These are phyloP conservation scores for Chrysosporium queenslandicum DNA, from an alignment of 2,329 filamentous ascomycete genomes.

Conservation along the genomic window DNA sequence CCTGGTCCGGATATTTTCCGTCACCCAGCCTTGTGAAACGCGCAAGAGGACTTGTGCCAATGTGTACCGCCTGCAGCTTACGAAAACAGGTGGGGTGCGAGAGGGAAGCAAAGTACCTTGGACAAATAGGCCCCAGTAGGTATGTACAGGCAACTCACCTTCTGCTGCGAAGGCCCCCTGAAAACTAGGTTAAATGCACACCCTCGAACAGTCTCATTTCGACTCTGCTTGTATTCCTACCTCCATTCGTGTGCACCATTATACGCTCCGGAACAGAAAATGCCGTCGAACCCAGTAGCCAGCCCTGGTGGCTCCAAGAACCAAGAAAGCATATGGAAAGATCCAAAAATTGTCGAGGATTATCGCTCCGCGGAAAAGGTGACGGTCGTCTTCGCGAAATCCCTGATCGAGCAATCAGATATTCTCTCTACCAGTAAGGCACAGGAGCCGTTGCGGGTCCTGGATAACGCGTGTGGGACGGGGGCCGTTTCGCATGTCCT, in stretches of 20 bases:
- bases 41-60: too few relatives aligned
- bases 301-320: neutral
- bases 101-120: too few relatives aligned
- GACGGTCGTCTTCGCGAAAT: slow-evolving; percentile 7
- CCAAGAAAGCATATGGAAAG: slow-evolving; percentile 10
- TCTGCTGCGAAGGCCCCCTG: too few relatives aligned
- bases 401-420: slow-evolving; percentile 10
- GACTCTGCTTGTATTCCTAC: neutral
- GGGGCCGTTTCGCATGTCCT: slow-evolving; percentile 7
- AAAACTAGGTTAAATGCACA: neutral
- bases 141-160: too few relatives aligned
- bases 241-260: neutral
- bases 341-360: slow-evolving; percentile 9
- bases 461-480: slow-evolving; percentile 12
- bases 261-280: neutral
- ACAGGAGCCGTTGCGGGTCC: neutral
- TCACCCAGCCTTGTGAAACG: too few relatives aligned
- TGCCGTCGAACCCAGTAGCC: neutral
- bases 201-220: neutral
- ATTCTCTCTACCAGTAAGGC: slow-evolving; percentile 1
- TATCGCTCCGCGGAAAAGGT: slow-evolving; percentile 12
- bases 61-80: too few relatives aligned
- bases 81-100: too few relatives aligned
- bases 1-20: too few relatives aligned
- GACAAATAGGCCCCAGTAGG: too few relatives aligned